Base-by-base conservation (phyloP, 306 rosid species). In the Prunus dulcis region DNA sequence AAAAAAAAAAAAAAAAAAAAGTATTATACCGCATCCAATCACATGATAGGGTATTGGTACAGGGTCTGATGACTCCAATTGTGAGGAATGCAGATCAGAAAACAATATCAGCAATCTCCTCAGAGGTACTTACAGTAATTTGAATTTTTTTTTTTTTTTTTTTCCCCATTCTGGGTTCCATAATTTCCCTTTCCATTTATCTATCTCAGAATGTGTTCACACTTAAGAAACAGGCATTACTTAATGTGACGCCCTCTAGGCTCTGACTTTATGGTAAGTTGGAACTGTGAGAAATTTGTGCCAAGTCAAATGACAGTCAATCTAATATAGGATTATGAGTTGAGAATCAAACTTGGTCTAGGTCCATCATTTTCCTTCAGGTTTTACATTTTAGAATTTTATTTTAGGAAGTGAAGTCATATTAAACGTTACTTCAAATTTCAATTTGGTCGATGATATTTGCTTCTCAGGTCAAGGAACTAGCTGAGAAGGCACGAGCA, bases 31-130 rank as follows among this genome's bases (percentile, higher is more conserved):
- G 61, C 63, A 53, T 78, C 73, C 60, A 77, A 79, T 64, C 50
- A 78, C 46, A 84, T 19, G 9, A 58, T 82, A 64, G 22, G 76
- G 64, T 71, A 76, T 77, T 79, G 66, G 49, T 88, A 27, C 79
- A 95, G 99, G 99, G 99, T 67, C 84, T 95, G 90, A 84, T 95
- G 97, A 95, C 99, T 74, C 99, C 99, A 55, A 95, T 95, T 65
- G 76, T 95, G 74, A 89, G 83, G 86, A 95, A 92, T 88, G 99
- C 97, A 3, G 97, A 95, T 84, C 97, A 89, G 81, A 95, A 95
- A 84, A 87, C 97, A 70, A 80, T 95, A 80, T 90, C 99, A 10
- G 83, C 91, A 2, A 90, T 95, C 80, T 92, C 99, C 71, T 70
- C 77, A 41, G 99, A 95, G 99, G 99, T 92, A 89, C 67, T 64